Evolutionary conservation across 768 basidiomycete genomes (phyloP), one percentile per base, ranked within the genome.

Genomic region (Termitomyces sp.): DNA sequence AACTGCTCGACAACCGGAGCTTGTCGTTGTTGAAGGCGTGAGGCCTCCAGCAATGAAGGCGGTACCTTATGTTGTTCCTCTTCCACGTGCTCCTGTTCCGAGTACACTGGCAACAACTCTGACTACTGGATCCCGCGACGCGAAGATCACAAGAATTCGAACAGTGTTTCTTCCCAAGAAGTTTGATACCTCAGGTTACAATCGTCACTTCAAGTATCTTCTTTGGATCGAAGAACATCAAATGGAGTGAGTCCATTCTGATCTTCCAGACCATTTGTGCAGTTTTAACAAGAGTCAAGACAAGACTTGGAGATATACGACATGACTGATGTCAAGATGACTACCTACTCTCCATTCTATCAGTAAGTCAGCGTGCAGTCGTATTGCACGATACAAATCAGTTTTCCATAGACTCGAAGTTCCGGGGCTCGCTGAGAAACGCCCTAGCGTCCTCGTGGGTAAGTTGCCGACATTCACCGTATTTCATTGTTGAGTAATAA

Each of bases 391-490:
- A 33, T 45, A 13, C 5, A 22, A 13, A 46, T 15, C 8, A 7
- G 13, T 12, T 10, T 28, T 26, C 5, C 37, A 16, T 51, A 80
- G 79, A 54, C 66, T 81, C 24, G 58, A 65, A 31, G 76, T 81
- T 24, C 77, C 80, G 15, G 83, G 82, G 1, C 67, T 86, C 7
- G 81, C 82, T 2, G 83, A 85, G 62, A 84, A 83, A 56, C 72
- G 83, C 1, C 81, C 83, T 0, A 80, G 80, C 57, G 77, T 85
- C 16, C 73, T 85, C 5, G 73, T 83, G 34, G 85, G 85, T 75
- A 64, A 70, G 71, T 68, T 4, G 24, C 31, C 18, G 16, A 37
- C 56, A 60, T 42, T 48, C 57, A 31, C 28, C 15, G 33, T 16
- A 42, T 31, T 10, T 20, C 13, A 24, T 18, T 0, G 28, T 9